Evolutionary conservation across 441 rosid species (phyloP), one percentile per base, ranked within the genome.

Genomic region (Daphne laureola): DNA sequence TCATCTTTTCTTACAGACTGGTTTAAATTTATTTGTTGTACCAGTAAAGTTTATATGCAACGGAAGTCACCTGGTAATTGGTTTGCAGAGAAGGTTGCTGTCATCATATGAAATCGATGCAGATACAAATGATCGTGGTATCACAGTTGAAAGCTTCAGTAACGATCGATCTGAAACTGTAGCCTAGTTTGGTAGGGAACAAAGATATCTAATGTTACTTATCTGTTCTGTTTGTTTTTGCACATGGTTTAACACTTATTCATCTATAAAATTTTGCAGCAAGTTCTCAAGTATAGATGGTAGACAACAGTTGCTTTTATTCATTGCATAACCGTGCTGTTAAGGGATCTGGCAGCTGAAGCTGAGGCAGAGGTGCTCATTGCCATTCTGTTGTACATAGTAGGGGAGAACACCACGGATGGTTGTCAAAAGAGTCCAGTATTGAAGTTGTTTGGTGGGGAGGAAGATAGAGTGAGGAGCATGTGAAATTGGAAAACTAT

Each of bases 11-110:
- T 7, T 31, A 2, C 4, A 31, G 11, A 7, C 11, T 31, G 11
- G 9, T 31, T 31, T 31, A 31, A 31, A 31, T 7, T 5, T 31
- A 7, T 31, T 31, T 31, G 0, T 31, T 9, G 11, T 31, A 9
- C 11, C 38, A 31, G 8, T 31, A 31, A 31, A 31, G 38, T 1
- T 31, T 31, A 1, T 31, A 9, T 31, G 11, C 38, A 5, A 7
- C 7, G 38, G 38, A 31, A 31, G 38, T 31, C 38, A 31, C 38
- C 11, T 31, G 38, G 11, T 31, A 31, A 31, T 41, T 51, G 42
- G 58, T 67, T 54, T 60, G 72, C 89, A 91, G 98, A 83, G 98
- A 74, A 81, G 54, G 77, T 71, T 86, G 70, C 95, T 91, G 9
- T 78, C 95, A 14, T 78, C 88, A 4, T 76, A 75, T 48, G 95